phyloP scores from a whole-genome alignment of 2,329 filamentous ascomycete genomes.

The Colletotrichum sp. region DNA sequence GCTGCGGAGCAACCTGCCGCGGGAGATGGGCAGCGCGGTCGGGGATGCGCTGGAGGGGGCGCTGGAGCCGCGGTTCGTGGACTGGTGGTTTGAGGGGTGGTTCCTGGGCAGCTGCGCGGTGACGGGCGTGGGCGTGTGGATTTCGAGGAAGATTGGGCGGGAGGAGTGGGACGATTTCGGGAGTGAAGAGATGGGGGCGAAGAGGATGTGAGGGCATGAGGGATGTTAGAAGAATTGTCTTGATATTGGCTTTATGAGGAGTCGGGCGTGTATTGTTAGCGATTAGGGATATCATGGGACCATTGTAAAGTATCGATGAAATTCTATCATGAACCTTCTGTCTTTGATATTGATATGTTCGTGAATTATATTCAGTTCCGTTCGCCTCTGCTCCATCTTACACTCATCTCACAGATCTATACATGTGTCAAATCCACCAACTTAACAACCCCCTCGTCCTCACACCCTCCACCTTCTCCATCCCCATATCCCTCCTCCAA shows the following conservation, averaged over 20 bases:
- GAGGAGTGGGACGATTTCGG: conserved; percentile 68
- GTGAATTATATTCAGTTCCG: neutral
- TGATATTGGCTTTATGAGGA: neutral
- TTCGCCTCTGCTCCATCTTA: neutral
- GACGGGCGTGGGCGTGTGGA: conserved; percentile 75
- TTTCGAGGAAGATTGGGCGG: conserved; percentile 65
- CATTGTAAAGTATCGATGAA: neutral
- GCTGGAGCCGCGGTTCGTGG: conserved; percentile 73
- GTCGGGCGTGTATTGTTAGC: neutral
- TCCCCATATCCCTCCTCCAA: conserved; percentile 27
- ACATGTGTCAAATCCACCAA: neutral
- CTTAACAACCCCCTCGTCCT: neutral
- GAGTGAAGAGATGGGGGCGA: conserved; percentile 66
- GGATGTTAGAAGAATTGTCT: neutral
- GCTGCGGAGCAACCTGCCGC: conserved; percentile 78
- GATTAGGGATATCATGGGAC: neutral
- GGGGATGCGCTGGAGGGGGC: conserved; percentile 79
- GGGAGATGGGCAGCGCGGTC: conserved; percentile 78
- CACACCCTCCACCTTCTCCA: neutral
- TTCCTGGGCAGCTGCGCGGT: conserved; percentile 72
- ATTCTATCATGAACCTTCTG: neutral
- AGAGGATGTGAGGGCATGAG: neutral
- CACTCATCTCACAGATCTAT: neutral
- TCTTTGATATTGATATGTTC: neutral
- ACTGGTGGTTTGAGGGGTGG: conserved; percentile 89